Evolutionary conservation across 495 filamentous ascomycete genomes (phyloP), one percentile per base, ranked within the genome.

Genomic region (Amniculicola lignicola): DNA sequence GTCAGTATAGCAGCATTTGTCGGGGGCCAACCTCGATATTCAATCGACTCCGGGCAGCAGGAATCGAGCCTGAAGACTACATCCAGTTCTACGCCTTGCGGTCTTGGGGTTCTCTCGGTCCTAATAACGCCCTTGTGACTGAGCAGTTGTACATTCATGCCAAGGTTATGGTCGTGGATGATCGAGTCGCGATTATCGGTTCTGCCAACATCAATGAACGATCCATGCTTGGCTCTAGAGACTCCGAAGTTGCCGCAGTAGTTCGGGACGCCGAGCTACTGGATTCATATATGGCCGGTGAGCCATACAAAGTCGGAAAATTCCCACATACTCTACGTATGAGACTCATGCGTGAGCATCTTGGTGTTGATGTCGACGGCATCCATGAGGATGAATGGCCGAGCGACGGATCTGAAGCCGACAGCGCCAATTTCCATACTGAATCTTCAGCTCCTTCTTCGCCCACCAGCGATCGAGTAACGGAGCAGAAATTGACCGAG

Each of bases 171-270:
- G 79, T 99, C 51, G 93, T 96, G 3, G 93, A 99, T 69, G 93
- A 99, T 64, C 81, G 91, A 27, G 82, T 90, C 60, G 92, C 85
- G 19, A 85, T 99, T 50, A 99, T 99, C 64, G 93, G 93, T 15
- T 96, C 91, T 33, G 94, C 93, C 23, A 99, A 99, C 67, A 99
- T 99, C 75, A 99, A 99, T 65, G 93, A 99, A 67, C 86, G 93
- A 24, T 96, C 91, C 11, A 92, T 99, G 90, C 67, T 95, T 18
- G 93, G 93, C 29, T 82, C 80, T 15, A 78, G 94, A 57, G 93
- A 99, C 69, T 95, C 90, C 0, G 93, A 99, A 67, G 85, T 88
- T 45, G 94, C 94, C 2, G 83, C 92, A 4, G 78, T 99, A 16
- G 88, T 99, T 33, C 80, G 91, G 40, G 93, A 99, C 71, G 95